These are phyloP conservation scores for Saccharum hybrid DNA, from an alignment of 202 grass and related monocot genomes.

Conservation along the genomic window DNA sequence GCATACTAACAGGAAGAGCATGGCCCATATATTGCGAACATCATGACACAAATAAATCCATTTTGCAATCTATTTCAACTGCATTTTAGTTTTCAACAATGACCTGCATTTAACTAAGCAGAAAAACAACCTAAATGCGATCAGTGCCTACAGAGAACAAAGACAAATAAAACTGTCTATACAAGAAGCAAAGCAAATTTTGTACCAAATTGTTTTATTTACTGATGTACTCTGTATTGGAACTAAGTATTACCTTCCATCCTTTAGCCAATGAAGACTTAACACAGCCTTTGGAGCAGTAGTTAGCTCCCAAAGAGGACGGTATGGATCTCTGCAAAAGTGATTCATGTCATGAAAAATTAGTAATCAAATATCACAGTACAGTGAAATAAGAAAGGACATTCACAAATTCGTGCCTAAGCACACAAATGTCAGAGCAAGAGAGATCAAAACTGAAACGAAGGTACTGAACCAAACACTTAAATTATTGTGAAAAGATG, in stretches of 20 bases:
- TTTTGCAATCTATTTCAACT: slow-evolving; percentile 15
- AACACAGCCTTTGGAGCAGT: slow-evolving; percentile 73
- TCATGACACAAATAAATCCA: too few relatives aligned
- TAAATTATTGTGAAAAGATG: not conserved
- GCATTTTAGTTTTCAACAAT: not conserved
- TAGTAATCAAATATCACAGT: slow-evolving; percentile 34
- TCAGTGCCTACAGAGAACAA: not conserved
- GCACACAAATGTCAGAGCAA: slow-evolving; percentile 18
- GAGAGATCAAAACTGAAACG: not conserved
- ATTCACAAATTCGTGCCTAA: not conserved
- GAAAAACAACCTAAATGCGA: not conserved
- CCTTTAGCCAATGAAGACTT: slow-evolving; percentile 89
- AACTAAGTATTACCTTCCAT: slow-evolving; percentile 71
- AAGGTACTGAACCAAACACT: not conserved
- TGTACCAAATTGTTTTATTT: slow-evolving; percentile 28
- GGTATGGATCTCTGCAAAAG: slow-evolving; percentile 81
- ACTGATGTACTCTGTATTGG: not conserved
- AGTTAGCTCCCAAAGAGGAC: slow-evolving; percentile 84
- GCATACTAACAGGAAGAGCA: too few relatives aligned
- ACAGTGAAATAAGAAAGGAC: slow-evolving; percentile 1
- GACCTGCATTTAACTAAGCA: not conserved
- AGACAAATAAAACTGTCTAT: slow-evolving; percentile 16
- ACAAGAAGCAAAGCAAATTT: slow-evolving; percentile 34
- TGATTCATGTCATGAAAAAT: slow-evolving; percentile 33
- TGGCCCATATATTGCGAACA: too few relatives aligned